A percentile compares a stretch with the other conserved stretches of the same genome.
These are phyloP conservation scores for Colletotrichum costaricense DNA, from an alignment of 2,329 filamentous ascomycete genomes.

Conservation along the genomic window DNA sequence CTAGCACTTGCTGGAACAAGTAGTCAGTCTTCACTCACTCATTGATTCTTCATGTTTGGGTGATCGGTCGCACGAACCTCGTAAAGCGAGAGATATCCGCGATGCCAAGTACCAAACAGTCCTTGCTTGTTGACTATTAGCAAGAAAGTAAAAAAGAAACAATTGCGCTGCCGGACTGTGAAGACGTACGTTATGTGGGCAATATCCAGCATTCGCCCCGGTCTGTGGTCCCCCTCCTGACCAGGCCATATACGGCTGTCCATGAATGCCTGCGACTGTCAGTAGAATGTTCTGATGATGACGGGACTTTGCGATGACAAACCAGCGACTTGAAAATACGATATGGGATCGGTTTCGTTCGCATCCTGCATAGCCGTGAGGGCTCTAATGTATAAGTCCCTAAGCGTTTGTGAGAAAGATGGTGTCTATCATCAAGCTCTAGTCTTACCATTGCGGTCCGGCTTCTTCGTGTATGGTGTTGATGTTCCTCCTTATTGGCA, in stretches of 20 bases:
- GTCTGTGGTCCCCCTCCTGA: constrained; percentile 33
- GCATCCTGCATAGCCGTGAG: constrained; percentile 65
- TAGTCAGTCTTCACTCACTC: neutral
- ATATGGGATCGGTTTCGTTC: constrained; percentile 59
- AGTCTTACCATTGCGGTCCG: constrained; percentile 58
- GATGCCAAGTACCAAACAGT: constrained; percentile 42
- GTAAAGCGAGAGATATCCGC: constrained; percentile 36
- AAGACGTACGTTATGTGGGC: constrained; percentile 35
- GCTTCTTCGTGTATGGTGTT: constrained; percentile 54
- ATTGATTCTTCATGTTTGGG: neutral
- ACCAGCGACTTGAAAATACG: constrained; percentile 73
- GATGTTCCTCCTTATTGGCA: constrained; percentile 60
- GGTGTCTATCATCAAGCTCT: constrained; percentile 40
- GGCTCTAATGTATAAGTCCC: constrained; percentile 68
- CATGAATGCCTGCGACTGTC: constrained; percentile 66
- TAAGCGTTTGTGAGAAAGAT: constrained; percentile 2
- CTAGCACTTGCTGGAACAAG: constrained; percentile 40
- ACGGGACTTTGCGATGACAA: constrained; percentile 33
- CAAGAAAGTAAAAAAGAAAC: neutral
- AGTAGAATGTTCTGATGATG: neutral
- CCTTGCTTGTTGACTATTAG: constrained; percentile 55
- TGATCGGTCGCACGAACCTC: constrained; percentile 44
- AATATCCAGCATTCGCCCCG: constrained; percentile 30
- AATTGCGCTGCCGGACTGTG: neutral
- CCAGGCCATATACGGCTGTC: constrained; percentile 69